phyloP scores from a whole-genome alignment of 2,329 filamentous ascomycete species.

The Hirsutella thompsonii region DNA sequence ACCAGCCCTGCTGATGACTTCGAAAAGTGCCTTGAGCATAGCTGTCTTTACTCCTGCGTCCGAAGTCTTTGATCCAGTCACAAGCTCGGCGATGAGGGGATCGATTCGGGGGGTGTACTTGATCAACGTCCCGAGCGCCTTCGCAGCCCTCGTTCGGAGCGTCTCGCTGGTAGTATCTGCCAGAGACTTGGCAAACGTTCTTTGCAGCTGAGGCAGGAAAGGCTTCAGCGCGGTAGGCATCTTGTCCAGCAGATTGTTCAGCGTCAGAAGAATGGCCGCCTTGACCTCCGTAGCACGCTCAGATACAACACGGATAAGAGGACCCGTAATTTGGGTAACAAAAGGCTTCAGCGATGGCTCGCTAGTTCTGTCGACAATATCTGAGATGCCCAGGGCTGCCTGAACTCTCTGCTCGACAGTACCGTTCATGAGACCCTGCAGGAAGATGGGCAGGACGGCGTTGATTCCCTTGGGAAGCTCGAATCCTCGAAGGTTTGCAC shows the following conservation, averaged over 20 bases:
- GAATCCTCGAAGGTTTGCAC: conserved; percentile 77
- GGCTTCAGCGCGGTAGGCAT: conserved; percentile 92
- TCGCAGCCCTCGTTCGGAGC: conserved; percentile 76
- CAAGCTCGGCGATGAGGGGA: conserved; percentile 80
- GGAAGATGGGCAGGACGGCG: conserved; percentile 88
- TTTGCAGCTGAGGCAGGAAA: conserved; percentile 90
- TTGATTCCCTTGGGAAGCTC: conserved; percentile 92
- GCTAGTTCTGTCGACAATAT: conserved; percentile 87
- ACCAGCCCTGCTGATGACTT: conserved; percentile 91
- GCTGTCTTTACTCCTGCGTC: conserved; percentile 82
- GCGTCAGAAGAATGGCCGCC: conserved; percentile 80
- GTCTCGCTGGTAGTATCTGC: conserved; percentile 88
- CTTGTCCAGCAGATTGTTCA: conserved; percentile 93
- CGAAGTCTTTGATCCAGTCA: conserved; percentile 82
- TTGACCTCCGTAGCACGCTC: conserved; percentile 95
- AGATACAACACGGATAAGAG: conserved; percentile 92
- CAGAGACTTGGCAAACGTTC: conserved; percentile 91
- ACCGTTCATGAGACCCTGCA: conserved; percentile 96
- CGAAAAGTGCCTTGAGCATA: conserved; percentile 94
- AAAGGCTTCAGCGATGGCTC: conserved; percentile 82
- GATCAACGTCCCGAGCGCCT: conserved; percentile 88
- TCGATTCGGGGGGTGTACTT: conserved; percentile 92
- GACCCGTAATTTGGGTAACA: conserved; percentile 94
- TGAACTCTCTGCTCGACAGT: conserved; percentile 84
- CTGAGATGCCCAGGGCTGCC: conserved; percentile 84